Evolutionary conservation across 306 rosid genomes (phyloP), one percentile per base, ranked within the genome.

Genomic region (Cyamopsis tetragonoloba): DNA sequence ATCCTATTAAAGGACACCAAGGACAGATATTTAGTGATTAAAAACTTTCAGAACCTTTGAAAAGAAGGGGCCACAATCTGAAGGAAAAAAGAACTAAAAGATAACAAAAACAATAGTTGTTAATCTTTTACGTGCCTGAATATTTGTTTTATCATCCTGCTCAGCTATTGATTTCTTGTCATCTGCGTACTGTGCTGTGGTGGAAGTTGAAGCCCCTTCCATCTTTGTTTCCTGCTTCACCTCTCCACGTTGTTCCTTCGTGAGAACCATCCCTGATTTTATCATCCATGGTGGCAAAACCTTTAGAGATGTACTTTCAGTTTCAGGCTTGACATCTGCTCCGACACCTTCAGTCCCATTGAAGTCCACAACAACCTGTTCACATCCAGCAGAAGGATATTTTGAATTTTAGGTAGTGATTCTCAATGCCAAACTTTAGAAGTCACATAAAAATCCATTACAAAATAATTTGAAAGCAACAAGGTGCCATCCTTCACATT

Each of bases 261-360:
- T 89, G 42, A 89, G 92, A 76, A 76, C 87, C 96, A 89, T 89
- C 66, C 96, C 89, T 80, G 79, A 73, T 83, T 20, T 59, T 66
- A 89, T 89, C 96, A 89, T 89, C 96, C 96, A 89, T 34, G 96
- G 96, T 13, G 96, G 96, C 77, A 89, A 75, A 35, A 86, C 88
- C 77, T 89, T 89, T 32, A 68, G 71, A 76, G 71, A 8, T 14
- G 79, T 23, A 59, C 9, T 46, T 28, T 71, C 76, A 35, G 62
- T 2, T 15, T 32, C 69, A 34, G 69, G 32, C 38, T 71, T 71
- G 39, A 61, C 44, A 76, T 66, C 80, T 41, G 38, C 86, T 64
- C 81, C 92, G 17, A 62, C 78, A 46, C 86, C 87, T 53, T 89
- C 88, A 4, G 68, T 70, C 46, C 79, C 88, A 48, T 88, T 75